These are phyloP conservation scores for Immersiporthe knoxdaviesiana DNA, from an alignment of 2,329 filamentous ascomycete species.

Conservation along the genomic window DNA sequence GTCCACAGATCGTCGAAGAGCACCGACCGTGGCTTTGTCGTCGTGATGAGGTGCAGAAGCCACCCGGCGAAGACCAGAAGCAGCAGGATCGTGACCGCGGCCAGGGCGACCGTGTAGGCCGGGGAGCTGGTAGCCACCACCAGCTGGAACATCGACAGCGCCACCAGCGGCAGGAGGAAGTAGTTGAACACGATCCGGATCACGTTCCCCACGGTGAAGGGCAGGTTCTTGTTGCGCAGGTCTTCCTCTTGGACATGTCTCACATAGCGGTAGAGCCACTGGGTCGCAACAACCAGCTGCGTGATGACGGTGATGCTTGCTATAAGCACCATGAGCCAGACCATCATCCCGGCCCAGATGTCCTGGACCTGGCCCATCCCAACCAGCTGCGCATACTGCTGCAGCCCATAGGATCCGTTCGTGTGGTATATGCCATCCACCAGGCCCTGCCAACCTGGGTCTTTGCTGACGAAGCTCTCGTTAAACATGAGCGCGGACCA, in stretches of 20 bases:
- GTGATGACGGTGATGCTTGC: slow-evolving; percentile 67
- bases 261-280: slow-evolving; percentile 75
- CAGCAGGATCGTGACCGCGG: slow-evolving; percentile 72
- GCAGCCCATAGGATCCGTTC: slow-evolving; percentile 77
- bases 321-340: slow-evolving; percentile 84
- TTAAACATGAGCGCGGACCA: slow-evolving; percentile 97
- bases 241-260: slow-evolving; percentile 81
- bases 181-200: slow-evolving; percentile 91
- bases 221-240: slow-evolving; percentile 85
- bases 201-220: slow-evolving; percentile 79
- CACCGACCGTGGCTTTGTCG: slow-evolving; percentile 79
- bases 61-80: slow-evolving; percentile 76
- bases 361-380: slow-evolving; percentile 78
- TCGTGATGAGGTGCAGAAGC: slow-evolving; percentile 79
- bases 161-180: slow-evolving; percentile 83
- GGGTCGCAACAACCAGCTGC: slow-evolving; percentile 75
- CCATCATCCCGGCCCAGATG: slow-evolving; percentile 91
- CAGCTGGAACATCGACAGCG: slow-evolving; percentile 89
- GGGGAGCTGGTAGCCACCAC: slow-evolving; percentile 73
- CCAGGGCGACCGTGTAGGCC: slow-evolving; percentile 71
- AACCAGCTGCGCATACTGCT: slow-evolving; percentile 77
- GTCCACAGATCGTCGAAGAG: slow-evolving; percentile 93
- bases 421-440: slow-evolving; percentile 86
- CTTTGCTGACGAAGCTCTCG: slow-evolving; percentile 77
- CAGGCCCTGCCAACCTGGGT: slow-evolving; percentile 66